A percentile compares a stretch with the other conserved stretches of the same genome.
Conservation (phyloP, 2,329 filamentous ascomycete genomes). For the Fusarium bactridioides region DNA sequence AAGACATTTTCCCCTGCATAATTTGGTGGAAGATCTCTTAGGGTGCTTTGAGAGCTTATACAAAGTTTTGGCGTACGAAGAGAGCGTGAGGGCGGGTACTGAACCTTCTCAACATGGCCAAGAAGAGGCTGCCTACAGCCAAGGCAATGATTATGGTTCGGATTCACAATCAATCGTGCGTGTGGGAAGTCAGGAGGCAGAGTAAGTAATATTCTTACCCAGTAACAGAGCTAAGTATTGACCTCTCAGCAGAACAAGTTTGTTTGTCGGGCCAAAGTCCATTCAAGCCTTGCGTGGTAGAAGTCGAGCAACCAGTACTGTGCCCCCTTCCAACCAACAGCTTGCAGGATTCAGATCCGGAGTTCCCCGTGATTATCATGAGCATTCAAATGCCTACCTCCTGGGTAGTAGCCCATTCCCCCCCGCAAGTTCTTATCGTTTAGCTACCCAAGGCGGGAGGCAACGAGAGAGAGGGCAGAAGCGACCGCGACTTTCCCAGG, state of each 20-base stretch:
- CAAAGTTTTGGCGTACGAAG: neutral
- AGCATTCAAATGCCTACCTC: constrained; percentile 32
- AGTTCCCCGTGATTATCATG: constrained; percentile 34
- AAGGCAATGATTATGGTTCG: constrained; percentile 27
- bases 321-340: constrained; percentile 37
- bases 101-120: neutral
- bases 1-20: constrained; percentile 23
- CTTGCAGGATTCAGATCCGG: constrained; percentile 9
- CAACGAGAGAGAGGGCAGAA: neutral
- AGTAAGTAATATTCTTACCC: constrained; percentile 12
- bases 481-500: neutral
- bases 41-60: constrained; percentile 33
- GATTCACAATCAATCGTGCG: constrained; percentile 41
- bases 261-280: constrained; percentile 32
- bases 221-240: neutral
- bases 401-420: constrained; percentile 18
- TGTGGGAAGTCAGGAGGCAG: constrained; percentile 14
- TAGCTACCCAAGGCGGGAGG: neutral
- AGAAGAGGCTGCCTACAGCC: constrained; percentile 25
- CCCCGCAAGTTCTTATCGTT: constrained; percentile 6
- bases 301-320: neutral
- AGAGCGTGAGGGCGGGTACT: neutral
- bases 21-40: constrained; percentile 28
- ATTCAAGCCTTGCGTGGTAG: constrained; percentile 26
- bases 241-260: constrained; percentile 25